A percentile compares a stretch with the other conserved stretches of the same genome.
Evolutionary conservation across 225 moss, liverwort and hornwort genomes (phyloP).

Genomic region (Takakia lepidozioides): DNA sequence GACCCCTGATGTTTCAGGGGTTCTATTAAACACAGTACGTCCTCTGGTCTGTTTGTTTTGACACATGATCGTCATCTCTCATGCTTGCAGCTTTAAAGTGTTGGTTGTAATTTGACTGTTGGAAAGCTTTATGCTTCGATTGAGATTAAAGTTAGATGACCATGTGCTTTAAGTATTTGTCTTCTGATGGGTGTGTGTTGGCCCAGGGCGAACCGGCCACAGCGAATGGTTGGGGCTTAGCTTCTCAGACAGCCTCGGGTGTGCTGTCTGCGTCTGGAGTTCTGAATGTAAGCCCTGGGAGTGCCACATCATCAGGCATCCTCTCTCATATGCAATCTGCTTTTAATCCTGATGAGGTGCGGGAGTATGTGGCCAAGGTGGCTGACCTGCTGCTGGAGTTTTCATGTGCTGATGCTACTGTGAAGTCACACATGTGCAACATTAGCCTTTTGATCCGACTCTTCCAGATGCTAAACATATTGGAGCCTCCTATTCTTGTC

Average conservation of each 20-base stretch:
- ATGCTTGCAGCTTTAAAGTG: too few species aligned
- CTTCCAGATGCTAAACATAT: constrained; percentile 81
- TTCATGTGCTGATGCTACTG: constrained; percentile 66
- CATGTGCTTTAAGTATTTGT: too few species aligned
- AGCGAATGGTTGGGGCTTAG: constrained; percentile 46
- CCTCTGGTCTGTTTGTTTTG: too few species aligned
- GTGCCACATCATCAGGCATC: constrained; percentile 56
- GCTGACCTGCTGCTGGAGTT: constrained; percentile 81
- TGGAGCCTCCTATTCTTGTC: constrained; percentile 78
- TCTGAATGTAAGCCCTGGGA: constrained; percentile 47
- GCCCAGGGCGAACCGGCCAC: constrained; percentile 35
- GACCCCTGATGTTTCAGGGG: constrained; percentile 41
- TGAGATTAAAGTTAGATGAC: too few species aligned
- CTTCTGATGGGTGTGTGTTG: too few species aligned
- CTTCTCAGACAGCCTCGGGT: constrained; percentile 68
- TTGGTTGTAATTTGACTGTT: too few species aligned
- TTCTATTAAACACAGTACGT: constrained; percentile 31
- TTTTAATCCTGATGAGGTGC: constrained; percentile 64
- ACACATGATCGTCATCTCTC: too few species aligned
- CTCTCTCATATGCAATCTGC: constrained; percentile 55
- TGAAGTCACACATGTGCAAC: constrained; percentile 80
- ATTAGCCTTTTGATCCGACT: constrained; percentile 78
- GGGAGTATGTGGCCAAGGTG: constrained; percentile 69
- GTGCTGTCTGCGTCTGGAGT: constrained; percentile 62
- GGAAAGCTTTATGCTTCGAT: too few species aligned